Percentiles rank a stretch among this genome's conserved stretches.
Evolutionary conservation across 768 basidiomycete genomes (phyloP).

Genomic region (Tricholoma matsutake): DNA sequence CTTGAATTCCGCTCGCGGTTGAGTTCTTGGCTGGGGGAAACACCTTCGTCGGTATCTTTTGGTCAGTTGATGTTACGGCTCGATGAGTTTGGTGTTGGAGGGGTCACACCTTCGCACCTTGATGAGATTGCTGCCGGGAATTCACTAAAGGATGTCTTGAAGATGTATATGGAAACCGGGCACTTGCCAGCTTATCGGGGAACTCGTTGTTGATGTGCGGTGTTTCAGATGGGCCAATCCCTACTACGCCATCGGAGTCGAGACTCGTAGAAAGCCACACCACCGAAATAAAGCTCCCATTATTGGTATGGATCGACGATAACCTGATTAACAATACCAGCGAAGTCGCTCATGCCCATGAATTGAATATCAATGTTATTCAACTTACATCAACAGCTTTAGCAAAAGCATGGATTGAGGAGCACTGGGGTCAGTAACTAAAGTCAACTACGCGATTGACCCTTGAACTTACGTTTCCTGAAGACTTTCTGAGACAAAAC

Average conservation of each 20-base stretch:
- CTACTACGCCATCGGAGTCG: neutral
- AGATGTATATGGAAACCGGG: neutral
- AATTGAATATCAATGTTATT: conserved; percentile 20
- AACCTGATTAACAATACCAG: conserved; percentile 13
- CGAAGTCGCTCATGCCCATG: conserved; percentile 14
- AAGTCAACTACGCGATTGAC: neutral
- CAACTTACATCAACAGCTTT: conserved; percentile 25
- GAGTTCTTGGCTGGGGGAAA: conserved; percentile 6
- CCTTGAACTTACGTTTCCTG: neutral
- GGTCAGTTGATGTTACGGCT: conserved; percentile 11
- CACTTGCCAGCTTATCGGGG: neutral
- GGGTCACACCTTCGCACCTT: conserved; percentile 18
- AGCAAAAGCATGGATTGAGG: conserved; percentile 27
- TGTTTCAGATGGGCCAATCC: neutral
- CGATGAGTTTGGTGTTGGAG: conserved; percentile 21
- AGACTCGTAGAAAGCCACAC: neutral
- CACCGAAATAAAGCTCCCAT: conserved; percentile 7
- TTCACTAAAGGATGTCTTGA: conserved; percentile 3
- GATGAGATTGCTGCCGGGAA: conserved; percentile 6
- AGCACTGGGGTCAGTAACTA: conserved; percentile 18
- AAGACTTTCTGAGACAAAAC: conserved; percentile 22
- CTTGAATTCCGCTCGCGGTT: conserved; percentile 9
- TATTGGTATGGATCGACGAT: conserved; percentile 30
- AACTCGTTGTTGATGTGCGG: neutral
- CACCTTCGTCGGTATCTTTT: conserved; percentile 8